A percentile compares a stretch with the other conserved stretches of the same genome.
Evolutionary conservation across 2,329 filamentous ascomycete species (phyloP).

Genomic region (Eutypa lata): DNA sequence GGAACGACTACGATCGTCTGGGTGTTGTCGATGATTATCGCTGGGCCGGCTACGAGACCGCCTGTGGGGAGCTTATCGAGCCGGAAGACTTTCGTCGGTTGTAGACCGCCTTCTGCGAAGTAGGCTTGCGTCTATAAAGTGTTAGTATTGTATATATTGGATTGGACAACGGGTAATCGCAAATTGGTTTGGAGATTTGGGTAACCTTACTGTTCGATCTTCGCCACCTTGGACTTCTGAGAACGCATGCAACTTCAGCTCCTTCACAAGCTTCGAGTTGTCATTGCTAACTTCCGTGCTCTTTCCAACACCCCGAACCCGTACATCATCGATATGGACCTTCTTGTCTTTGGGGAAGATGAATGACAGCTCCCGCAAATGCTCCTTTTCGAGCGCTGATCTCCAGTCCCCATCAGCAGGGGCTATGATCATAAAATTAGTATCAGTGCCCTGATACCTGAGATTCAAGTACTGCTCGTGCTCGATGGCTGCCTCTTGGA

Average conservation of each 20-base stretch:
- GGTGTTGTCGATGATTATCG: conserved; percentile 22
- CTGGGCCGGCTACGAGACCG: conserved; percentile 14
- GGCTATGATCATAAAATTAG: conserved; percentile 37
- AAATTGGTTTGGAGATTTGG: too few relatives aligned
- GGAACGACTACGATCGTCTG: conserved; percentile 36
- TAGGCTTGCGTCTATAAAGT: conserved; percentile 11
- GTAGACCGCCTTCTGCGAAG: conserved; percentile 16
- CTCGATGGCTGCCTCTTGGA: conserved; percentile 37
- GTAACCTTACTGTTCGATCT: conserved; percentile 9
- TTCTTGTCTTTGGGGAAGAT: conserved; percentile 5
- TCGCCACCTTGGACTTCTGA: conserved; percentile 4
- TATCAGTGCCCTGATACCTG: conserved; percentile 41
- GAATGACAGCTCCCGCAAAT: conserved; percentile 8
- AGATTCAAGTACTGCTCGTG: conserved; percentile 41
- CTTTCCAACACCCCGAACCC: conserved; percentile 4
- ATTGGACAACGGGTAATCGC: too few relatives aligned
- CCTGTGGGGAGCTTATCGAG: conserved; percentile 13
- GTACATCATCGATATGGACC: conserved; percentile 4
- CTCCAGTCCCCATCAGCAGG: conserved; percentile 8
- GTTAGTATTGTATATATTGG: too few relatives aligned
- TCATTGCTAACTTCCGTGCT: conserved; percentile 17
- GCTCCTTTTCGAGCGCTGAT: conserved; percentile 6
- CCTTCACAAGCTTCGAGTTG: conserved; percentile 18
- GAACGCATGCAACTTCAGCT: conserved; percentile 11
- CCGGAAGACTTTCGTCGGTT: conserved; percentile 16